Evolutionary conservation across 768 basidiomycete genomes (phyloP).

Genomic region (Lyophyllum shimeji): DNA sequence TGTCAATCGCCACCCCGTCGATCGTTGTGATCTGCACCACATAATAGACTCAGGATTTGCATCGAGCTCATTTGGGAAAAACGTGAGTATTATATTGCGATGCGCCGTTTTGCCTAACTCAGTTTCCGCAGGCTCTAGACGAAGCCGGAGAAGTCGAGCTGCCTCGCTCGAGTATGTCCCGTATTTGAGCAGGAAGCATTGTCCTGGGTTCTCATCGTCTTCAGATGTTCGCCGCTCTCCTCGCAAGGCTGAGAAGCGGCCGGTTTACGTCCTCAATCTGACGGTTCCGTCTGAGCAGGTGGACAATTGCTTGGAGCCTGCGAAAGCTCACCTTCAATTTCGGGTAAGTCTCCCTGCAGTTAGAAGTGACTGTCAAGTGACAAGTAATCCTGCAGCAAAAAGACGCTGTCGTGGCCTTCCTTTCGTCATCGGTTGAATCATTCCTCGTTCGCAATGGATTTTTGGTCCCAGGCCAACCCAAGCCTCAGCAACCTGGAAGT

Average conservation of each 20-base stretch:
- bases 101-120: not conserved
- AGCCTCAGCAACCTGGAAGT: constrained; percentile 1
- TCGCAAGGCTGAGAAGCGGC: constrained; percentile 73
- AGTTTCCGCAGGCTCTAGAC: constrained; percentile 58
- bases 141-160: constrained; percentile 55
- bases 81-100: constrained; percentile 42
- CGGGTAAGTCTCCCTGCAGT: constrained; percentile 43
- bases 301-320: constrained; percentile 81
- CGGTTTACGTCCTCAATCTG: constrained; percentile 83
- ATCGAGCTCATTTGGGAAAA: constrained; percentile 70
- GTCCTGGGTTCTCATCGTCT: constrained; percentile 13
- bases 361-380: constrained; percentile 10
- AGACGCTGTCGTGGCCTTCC: constrained; percentile 50
- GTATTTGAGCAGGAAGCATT: not conserved
- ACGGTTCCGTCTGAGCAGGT: constrained; percentile 62
- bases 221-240: constrained; percentile 70
- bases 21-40: constrained; percentile 64
- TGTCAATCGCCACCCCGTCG: constrained; percentile 75
- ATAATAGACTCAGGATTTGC: constrained; percentile 66
- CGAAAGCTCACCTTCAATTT: constrained; percentile 66
- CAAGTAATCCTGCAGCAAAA: constrained; percentile 46
- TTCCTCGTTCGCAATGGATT: constrained; percentile 72
- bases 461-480: constrained; percentile 23
- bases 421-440: constrained; percentile 55
- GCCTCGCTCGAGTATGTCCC: constrained; percentile 41